Percentiles rank a stretch among this genome's conserved stretches.
These are phyloP conservation scores for Candida smagusa DNA, from an alignment of 1,139 yeast species.

Conservation along the genomic window DNA sequence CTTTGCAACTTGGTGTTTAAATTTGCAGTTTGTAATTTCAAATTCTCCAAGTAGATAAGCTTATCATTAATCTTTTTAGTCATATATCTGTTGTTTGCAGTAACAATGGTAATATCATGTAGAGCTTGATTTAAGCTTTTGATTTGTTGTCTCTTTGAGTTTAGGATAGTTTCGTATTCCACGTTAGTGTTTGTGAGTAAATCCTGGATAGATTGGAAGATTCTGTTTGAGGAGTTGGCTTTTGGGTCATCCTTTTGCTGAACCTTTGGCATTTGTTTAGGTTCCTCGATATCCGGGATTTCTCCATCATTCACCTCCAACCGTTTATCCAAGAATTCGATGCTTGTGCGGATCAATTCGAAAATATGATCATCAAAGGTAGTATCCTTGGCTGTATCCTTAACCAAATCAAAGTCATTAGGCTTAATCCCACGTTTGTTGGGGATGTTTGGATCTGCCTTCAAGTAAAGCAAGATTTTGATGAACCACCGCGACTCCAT, in stretches of 20 bases:
- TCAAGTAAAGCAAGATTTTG: conserved; percentile 75
- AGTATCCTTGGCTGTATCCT: conserved; percentile 21
- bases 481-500: conserved; percentile 80
- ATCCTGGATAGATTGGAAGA: conserved; percentile 42
- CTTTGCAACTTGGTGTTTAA: conserved; percentile 35
- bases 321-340: conserved; percentile 32
- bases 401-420: conserved; percentile 72
- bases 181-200: conserved; percentile 35
- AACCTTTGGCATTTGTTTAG: conserved; percentile 13
- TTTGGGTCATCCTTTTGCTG: conserved; percentile 10
- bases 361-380: conserved; percentile 24
- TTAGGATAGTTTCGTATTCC: conserved; percentile 40
- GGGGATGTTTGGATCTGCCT: conserved; percentile 76
- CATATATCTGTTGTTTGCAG: conserved; percentile 43
- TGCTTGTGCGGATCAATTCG: conserved; percentile 34
- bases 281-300: conserved; percentile 20
- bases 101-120: conserved; percentile 42
- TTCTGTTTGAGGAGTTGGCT: conserved; percentile 25
- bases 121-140: conserved; percentile 35
- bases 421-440: conserved; percentile 88
- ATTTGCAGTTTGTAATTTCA: conserved; percentile 44
- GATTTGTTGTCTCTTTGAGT: conserved; percentile 37
- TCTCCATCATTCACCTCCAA: conserved; percentile 19
- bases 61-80: conserved; percentile 39
- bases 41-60: conserved; percentile 36